phyloP scores from a whole-genome alignment of 1,284 basidiomycete genomes.

The Sanghuangporus baumii region DNA sequence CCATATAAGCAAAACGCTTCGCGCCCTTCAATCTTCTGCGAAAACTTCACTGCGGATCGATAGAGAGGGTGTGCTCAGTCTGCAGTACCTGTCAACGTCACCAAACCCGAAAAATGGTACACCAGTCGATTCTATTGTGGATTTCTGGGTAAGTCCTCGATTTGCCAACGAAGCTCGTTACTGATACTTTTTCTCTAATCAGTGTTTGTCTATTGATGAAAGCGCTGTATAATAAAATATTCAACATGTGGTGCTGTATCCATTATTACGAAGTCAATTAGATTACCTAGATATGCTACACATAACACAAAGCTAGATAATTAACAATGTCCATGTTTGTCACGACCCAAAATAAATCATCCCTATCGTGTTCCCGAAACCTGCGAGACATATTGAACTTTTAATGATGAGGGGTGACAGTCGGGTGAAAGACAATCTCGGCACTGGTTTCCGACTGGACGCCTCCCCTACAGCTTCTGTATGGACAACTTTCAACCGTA shows the following conservation, averaged over 20 bases:
- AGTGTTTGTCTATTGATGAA: conserved; percentile 17
- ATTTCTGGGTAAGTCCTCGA: conserved; percentile 69
- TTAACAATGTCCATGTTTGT: neutral
- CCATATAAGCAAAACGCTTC: conserved; percentile 63
- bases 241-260: neutral
- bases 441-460: conserved; percentile 23
- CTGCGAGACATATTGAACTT: conserved; percentile 51
- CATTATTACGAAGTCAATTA: neutral
- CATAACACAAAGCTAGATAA: neutral
- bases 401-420: conserved; percentile 56
- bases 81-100: conserved; percentile 84
- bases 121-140: conserved; percentile 63
- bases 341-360: conserved; percentile 34
- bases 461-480: conserved; percentile 16
- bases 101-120: conserved; percentile 41
- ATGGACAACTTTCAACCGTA: conserved; percentile 15
- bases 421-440: conserved; percentile 67
- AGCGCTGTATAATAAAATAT: neutral
- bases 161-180: neutral
- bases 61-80: conserved; percentile 68
- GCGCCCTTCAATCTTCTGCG: conserved; percentile 72
- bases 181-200: neutral
- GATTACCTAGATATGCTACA: neutral
- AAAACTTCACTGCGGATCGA: conserved; percentile 87
- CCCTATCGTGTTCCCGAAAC: conserved; percentile 78